phyloP scores from a whole-genome alignment of 2,329 filamentous ascomycete genomes.

The Dactylellina cionopaga region DNA sequence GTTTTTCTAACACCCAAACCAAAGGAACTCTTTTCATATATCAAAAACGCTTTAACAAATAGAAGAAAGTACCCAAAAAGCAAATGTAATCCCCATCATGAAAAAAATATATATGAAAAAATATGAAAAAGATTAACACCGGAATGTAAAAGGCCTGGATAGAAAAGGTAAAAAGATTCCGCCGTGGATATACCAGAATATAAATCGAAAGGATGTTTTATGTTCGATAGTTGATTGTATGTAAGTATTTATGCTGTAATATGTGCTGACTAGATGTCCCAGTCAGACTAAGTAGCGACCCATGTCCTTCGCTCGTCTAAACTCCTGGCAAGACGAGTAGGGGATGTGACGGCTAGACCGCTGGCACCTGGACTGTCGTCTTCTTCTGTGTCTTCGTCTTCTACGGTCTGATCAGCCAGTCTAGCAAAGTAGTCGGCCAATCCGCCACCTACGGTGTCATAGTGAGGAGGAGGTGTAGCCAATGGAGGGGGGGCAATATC shows the following conservation, averaged over 20 bases:
- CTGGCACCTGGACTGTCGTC: slow-evolving; percentile 69
- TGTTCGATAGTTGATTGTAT: background rate
- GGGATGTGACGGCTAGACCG: slow-evolving; percentile 62
- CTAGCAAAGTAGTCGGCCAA: slow-evolving; percentile 88
- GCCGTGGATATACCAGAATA: background rate
- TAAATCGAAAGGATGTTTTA: background rate
- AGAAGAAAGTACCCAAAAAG: slow-evolving; percentile 5
- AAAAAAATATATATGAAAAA: background rate
- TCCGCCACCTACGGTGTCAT: slow-evolving; percentile 75
- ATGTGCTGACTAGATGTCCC: too few relatives aligned
- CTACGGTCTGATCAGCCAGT: slow-evolving; percentile 69
- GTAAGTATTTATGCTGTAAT: background rate
- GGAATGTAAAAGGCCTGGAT: slow-evolving; percentile 10
- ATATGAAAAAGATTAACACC: too few relatives aligned
- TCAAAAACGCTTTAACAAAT: background rate
- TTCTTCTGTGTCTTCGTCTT: slow-evolving; percentile 61
- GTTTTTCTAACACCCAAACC: slow-evolving; percentile 25
- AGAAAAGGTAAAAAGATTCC: slow-evolving; percentile 1
- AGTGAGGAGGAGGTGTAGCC: slow-evolving; percentile 84
- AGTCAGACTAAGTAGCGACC: slow-evolving; percentile 61
- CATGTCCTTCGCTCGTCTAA: slow-evolving; percentile 72
- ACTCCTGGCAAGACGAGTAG: slow-evolving; percentile 62
- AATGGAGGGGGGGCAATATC: slow-evolving; percentile 78
- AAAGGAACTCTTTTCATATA: slow-evolving; percentile 8
- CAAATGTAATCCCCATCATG: slow-evolving; percentile 14